Evolutionary conservation across 75 land plant species (phyloP), one percentile per base, ranked within the genome.

Genomic region (Sequoiadendron giganteum): DNA sequence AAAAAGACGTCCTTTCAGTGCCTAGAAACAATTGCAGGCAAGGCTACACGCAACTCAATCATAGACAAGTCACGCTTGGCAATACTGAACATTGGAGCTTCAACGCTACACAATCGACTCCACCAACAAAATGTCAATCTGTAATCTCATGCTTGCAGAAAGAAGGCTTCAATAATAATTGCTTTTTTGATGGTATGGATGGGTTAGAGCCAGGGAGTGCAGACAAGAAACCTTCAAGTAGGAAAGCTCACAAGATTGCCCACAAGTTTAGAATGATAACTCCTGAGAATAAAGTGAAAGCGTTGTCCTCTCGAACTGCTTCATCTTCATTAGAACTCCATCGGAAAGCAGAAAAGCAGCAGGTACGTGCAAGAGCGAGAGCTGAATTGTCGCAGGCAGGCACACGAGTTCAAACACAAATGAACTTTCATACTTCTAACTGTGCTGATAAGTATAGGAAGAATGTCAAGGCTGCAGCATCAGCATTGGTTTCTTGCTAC

Each of bases 251-350:
- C 19, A 85, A 85, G 68, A 42, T 38, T 52, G 68, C 56, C 34
- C 39, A 85, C 68, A 85, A 85, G 49, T 85, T 85, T 55, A 85
- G 86, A 56, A 54, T 85, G 42, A 5, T 85, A 38, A 85, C 86
- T 9, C 86, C 86, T 34, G 86, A 85, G 38, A 85, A 56, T 36
- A 85, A 55, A 32, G 86, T 85, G 28, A 85, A 55, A 40, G 42
- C 68, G 6, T 85, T 85, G 56, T 85, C 54, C 49, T 38, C 48
- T 55, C 54, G 16, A 85, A 42, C 34, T 36, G 65, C 68, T 85
- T 47, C 65, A 54, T 85, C 86, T 19, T 85, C 68, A 3, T 85
- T 85, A 55, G 86, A 85, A 85, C 13, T 85, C 21, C 86, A 38
- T 55, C n/a, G 86, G 38, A 85, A 19, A 40, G 43, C 86, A 85